Evolutionary conservation across 2,329 filamentous ascomycete species (phyloP).

Genomic region (Exophiala viscosa): DNA sequence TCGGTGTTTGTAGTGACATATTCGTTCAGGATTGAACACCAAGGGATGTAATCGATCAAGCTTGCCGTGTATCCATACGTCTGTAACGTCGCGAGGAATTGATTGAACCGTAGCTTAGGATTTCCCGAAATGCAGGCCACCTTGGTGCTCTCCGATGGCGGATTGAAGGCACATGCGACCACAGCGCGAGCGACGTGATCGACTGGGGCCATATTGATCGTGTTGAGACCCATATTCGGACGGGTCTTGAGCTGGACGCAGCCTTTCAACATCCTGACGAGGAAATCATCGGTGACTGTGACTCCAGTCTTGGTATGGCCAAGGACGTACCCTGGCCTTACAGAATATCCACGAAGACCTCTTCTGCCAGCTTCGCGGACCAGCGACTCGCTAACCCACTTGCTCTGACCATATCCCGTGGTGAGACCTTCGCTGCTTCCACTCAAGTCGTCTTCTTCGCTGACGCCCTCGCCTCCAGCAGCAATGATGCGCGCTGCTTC

Average conservation of each 20-base stretch:
- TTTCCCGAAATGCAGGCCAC: slow-evolving; percentile 78
- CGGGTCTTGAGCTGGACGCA: slow-evolving; percentile 73
- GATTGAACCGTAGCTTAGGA: slow-evolving; percentile 71
- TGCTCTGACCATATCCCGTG: slow-evolving; percentile 87
- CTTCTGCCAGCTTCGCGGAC: slow-evolving; percentile 73
- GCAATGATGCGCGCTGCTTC: slow-evolving; percentile 62
- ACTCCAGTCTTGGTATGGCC: slow-evolving; percentile 68
- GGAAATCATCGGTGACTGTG: slow-evolving; percentile 82
- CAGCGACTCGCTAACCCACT: slow-evolving; percentile 75
- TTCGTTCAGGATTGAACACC: slow-evolving; percentile 63
- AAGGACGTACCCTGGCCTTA: slow-evolving; percentile 81
- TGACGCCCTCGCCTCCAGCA: slow-evolving; percentile 61
- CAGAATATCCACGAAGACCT: slow-evolving; percentile 70
- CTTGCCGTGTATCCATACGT: slow-evolving; percentile 70
- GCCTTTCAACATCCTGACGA: slow-evolving; percentile 81
- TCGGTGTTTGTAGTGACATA: slow-evolving; percentile 63
- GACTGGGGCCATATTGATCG: slow-evolving; percentile 85
- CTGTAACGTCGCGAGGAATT: slow-evolving; percentile 68
- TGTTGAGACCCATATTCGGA: slow-evolving; percentile 71
- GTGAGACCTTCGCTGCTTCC: slow-evolving; percentile 72
- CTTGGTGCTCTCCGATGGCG: slow-evolving; percentile 43
- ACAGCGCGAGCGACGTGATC: slow-evolving; percentile 78
- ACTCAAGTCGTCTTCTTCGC: slow-evolving; percentile 72
- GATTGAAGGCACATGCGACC: slow-evolving; percentile 67
- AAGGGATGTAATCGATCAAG: slow-evolving; percentile 63